Conservation (phyloP, 2,329 filamentous ascomycete genomes). For the Sordariomycetes sp. region DNA sequence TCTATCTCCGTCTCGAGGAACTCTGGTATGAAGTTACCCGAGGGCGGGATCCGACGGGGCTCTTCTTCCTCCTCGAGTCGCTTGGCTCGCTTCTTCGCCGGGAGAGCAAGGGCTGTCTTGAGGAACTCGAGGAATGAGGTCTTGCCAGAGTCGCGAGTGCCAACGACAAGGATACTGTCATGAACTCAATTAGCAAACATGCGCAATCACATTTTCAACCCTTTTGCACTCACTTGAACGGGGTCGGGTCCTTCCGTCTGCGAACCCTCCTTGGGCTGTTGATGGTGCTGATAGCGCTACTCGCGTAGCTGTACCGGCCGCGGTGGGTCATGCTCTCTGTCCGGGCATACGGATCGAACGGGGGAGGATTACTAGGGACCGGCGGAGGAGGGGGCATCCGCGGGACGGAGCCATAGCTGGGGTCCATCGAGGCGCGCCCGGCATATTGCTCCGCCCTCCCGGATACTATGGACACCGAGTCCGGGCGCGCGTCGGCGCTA, state of each 20-base stretch:
- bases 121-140: conserved; percentile 96
- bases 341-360: conserved; percentile 65
- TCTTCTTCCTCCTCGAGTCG: conserved; percentile 45
- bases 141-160: conserved; percentile 79
- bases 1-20: conserved; percentile 94
- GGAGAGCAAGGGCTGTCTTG: conserved; percentile 69
- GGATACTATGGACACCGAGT: conserved; percentile 46
- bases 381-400: conserved; percentile 31
- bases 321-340: conserved; percentile 95
- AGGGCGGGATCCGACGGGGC: conserved; percentile 33
- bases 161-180: conserved; percentile 74
- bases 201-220: background rate
- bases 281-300: conserved; percentile 77
- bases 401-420: conserved; percentile 24
- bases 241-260: conserved; percentile 91
- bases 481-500: conserved; percentile 43
- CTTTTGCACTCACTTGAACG: conserved; percentile 76
- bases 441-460: conserved; percentile 25
- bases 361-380: conserved; percentile 36
- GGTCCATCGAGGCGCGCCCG: conserved; percentile 40
- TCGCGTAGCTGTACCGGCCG: conserved; percentile 91
- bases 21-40: conserved; percentile 68
- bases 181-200: background rate
- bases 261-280: conserved; percentile 87
- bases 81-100: conserved; percentile 60